These are phyloP conservation scores for Leptoxyphium fumago DNA, from an alignment of 2,329 filamentous ascomycete species.

Conservation along the genomic window DNA sequence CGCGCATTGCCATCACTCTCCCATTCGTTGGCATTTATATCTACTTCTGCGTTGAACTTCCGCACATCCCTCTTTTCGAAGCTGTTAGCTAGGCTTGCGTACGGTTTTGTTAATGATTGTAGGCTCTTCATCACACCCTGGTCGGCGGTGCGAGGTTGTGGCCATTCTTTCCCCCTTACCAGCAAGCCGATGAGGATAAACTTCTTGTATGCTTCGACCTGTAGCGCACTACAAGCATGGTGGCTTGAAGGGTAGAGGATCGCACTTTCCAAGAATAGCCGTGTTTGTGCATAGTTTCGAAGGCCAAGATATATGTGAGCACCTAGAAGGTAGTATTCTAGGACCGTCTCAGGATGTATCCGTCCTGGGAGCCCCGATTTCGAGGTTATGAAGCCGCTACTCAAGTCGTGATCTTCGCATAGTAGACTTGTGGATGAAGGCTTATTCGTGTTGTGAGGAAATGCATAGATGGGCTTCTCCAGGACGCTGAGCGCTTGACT, in stretches of 20 bases:
- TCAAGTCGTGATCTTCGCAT: constrained; percentile 27
- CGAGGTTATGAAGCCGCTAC: constrained; percentile 44
- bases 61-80: constrained; percentile 48
- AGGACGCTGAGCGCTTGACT: constrained; percentile 45
- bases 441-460: constrained; percentile 30
- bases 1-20: constrained; percentile 54
- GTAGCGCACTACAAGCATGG: constrained; percentile 52
- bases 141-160: constrained; percentile 43
- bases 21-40: constrained; percentile 37
- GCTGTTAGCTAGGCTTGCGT: constrained; percentile 52
- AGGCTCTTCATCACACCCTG: constrained; percentile 41
- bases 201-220: constrained; percentile 84
- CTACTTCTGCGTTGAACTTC: constrained; percentile 49
- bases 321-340: constrained; percentile 39
- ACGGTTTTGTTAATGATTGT: constrained; percentile 48
- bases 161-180: constrained; percentile 44
- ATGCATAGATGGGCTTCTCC: constrained; percentile 51
- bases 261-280: constrained; percentile 32
- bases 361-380: constrained; percentile 42
- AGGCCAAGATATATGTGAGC: constrained; percentile 33
- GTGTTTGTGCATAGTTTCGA: constrained; percentile 28
- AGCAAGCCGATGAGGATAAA: constrained; percentile 70
- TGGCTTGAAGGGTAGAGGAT: constrained; percentile 53
- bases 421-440: constrained; percentile 25
- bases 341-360: constrained; percentile 38